A percentile compares a stretch with the other conserved stretches of the same genome.
phyloP scores from a whole-genome alignment of 2,329 filamentous ascomycete species.

The Neodidymelliopsis sp. region DNA sequence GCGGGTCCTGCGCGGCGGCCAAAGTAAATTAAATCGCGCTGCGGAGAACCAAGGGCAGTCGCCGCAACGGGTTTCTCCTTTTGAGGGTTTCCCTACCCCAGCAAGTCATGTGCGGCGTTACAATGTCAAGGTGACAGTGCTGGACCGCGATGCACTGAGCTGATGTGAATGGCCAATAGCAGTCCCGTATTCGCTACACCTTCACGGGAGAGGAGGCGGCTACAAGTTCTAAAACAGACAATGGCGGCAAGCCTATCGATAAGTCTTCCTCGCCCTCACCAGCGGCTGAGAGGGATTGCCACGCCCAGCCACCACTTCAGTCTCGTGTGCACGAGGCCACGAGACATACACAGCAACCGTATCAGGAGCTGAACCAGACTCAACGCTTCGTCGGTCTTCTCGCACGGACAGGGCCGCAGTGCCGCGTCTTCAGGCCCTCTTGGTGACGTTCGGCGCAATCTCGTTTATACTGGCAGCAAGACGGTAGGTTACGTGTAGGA shows the following conservation, averaged over 20 bases:
- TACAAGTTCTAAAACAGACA: conserved; percentile 5
- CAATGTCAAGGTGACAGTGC: not conserved
- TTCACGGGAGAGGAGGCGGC: conserved; percentile 8
- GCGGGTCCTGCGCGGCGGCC: conserved; percentile 10
- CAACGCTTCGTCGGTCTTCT: conserved; percentile 4
- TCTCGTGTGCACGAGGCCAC: conserved; percentile 8
- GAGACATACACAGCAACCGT: conserved; percentile 2
- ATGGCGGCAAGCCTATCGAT: conserved; percentile 15
- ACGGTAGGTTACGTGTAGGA: conserved; percentile 4
- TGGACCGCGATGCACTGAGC: not conserved
- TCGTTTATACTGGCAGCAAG: conserved; percentile 5
- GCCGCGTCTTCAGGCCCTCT: conserved; percentile 17
- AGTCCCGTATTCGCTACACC: conserved; percentile 1
- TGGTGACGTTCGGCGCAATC: conserved; percentile 15
- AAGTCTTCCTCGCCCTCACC: conserved; percentile 6
- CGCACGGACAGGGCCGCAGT: conserved; percentile 16
- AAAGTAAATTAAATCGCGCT: conserved; percentile 17
- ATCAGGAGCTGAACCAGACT: too few relatives aligned
- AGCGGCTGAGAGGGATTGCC: conserved; percentile 7
- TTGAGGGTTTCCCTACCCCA: not conserved
- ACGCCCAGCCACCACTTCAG: conserved; percentile 1
- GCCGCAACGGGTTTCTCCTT: not conserved
- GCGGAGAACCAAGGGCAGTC: conserved; percentile 6
- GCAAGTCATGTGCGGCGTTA: conserved; percentile 1
- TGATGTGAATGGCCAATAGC: conserved; percentile 8